These are phyloP conservation scores for Arctium lappa DNA, from an alignment of 129 eudicot species.

Conservation along the genomic window DNA sequence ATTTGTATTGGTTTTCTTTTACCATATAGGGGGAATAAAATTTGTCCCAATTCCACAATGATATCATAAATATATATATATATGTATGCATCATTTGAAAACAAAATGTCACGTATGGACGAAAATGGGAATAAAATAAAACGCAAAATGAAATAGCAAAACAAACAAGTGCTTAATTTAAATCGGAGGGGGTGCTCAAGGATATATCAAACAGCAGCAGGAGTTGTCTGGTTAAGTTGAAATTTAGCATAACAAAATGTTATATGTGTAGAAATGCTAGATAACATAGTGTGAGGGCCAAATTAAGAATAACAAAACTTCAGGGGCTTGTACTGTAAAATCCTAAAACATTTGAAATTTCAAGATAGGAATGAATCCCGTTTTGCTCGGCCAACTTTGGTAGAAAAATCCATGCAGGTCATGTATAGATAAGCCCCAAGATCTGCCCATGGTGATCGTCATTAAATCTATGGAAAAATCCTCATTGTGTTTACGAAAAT, in stretches of 20 bases:
- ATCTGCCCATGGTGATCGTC: background rate
- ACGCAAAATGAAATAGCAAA: background rate
- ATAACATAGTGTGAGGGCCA: background rate
- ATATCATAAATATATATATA: background rate
- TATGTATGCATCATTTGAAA: background rate
- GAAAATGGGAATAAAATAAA: background rate
- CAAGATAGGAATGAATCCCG: background rate
- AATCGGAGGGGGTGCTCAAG: background rate
- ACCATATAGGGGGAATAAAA: background rate
- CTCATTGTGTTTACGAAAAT: background rate
- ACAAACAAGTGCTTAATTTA: background rate
- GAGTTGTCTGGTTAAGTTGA: background rate
- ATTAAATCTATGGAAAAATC: background rate
- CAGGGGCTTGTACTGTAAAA: background rate
- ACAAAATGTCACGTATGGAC: too few species aligned
- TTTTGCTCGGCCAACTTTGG: background rate
- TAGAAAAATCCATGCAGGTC: background rate
- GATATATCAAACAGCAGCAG: background rate
- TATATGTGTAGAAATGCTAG: background rate
- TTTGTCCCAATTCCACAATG: background rate
- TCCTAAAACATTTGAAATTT: background rate
- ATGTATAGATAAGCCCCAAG: background rate
- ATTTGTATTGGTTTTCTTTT: background rate
- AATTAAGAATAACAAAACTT: background rate
- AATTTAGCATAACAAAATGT: background rate